Evolutionary conservation across 108 stramenopile genomes (phyloP), one percentile per base, ranked within the genome.

Genomic region (Skeletonema potamos): DNA sequence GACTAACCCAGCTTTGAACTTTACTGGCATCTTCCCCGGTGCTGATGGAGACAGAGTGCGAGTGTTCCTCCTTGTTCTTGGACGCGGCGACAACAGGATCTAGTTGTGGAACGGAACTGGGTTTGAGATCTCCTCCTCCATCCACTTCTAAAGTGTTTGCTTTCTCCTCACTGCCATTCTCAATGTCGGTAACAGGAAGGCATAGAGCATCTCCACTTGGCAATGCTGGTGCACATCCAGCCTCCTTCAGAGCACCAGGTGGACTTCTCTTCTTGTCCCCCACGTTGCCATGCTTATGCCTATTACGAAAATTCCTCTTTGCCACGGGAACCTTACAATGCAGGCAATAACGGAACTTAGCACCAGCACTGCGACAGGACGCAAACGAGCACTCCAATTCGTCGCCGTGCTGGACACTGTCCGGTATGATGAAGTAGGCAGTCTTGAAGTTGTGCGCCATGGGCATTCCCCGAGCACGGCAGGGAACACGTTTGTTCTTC

Each of bases 371-470:
- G 13, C 88, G 84, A 62, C 92, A 94, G 10, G 87, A 75, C 48
- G 85, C 86, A 54, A 91, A 89, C 7, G 90, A 90, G 69, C 92
- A 94, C 18, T 88, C 73, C 17, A 94, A 77, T 29, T 94, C 90
- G 67, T 88, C 92, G 15, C 92, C 92, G 63, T 94, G 92, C 43
- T 93, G 84, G 18, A 87, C 84, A 75, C 84, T 86, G 63, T 88
- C 89, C 3, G 92, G 85, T 46, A 93, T 89, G 30, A 90, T 85
- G 77, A 93, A 93, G 80, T 93, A 89, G 17, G 92, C 89, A 13
- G 89, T 89, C 64, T 89, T 89, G 73, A 93, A 93, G 55, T 90
- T 91, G 73, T 93, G 92, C 43, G 90, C 89, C 88, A 91, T 91
- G 26, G 92, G 90, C 87, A 93, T 88, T 22, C 92, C 90, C 9